Base-by-base conservation (phyloP, 495 filamentous ascomycete genomes). In the Stereocaulon alpinum region DNA sequence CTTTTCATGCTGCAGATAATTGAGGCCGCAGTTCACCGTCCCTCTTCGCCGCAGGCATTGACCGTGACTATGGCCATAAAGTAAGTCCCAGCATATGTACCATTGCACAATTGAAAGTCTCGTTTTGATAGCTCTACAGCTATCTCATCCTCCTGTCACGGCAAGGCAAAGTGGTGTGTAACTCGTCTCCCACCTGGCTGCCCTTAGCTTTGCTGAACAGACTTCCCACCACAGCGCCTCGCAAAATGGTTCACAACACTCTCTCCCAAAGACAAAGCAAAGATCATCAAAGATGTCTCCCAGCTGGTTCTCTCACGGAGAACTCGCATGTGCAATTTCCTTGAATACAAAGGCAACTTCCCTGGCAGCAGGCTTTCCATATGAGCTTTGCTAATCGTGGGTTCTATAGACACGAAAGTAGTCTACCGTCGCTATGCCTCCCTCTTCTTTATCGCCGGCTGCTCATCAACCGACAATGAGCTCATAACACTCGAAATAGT, bases 211-310 rank as follows among this genome's bases (percentile, higher is more conserved):
- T 32, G 49, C n/a, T 32, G 53, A 49, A 22, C 56, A 78, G 60
- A 76, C 61, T 63, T 48, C 47, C 52, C 60, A 55, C 48, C 58
- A 41, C 72, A 98, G 94, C 91, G 93, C 64, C 83, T 99, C 54
- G 93, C 93, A 62, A 99, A 99, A 78, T 99, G 93, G 94, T 99
- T 97, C 78, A 96, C 92, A 45, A 99, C 93, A 42, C 80, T 97
- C 64, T 95, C 92, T 40, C 93, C 93, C 56, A 96, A 88, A 77
- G 93, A 99, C 71, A 99, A 96, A 77, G 91, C 92, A 71, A 99
- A 99, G 80, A 96, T 97, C 69, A 87, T 99, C 80, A 96, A 97
- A 74, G 94, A 99, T 82, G 93, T 97, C 71, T 91, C 93, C 63
- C 93, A 97, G 73, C 87, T 99, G 14, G 94, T 99, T 60, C 84